phyloP scores from a whole-genome alignment of 805 yeast genomes.

The Cyberlindnera maritima region DNA sequence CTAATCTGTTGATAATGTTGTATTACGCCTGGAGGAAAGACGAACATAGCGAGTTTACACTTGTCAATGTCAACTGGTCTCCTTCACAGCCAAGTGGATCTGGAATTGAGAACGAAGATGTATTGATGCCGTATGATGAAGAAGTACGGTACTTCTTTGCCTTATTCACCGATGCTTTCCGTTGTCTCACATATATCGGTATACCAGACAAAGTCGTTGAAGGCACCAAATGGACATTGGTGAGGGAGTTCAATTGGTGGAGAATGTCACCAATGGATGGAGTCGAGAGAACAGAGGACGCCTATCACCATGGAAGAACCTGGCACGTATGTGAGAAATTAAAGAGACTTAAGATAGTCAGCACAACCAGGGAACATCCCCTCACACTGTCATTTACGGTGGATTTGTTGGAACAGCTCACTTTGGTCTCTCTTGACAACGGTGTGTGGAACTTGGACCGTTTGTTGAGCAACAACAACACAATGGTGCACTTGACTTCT shows the following conservation, averaged over 20 bases:
- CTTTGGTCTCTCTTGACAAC: background rate
- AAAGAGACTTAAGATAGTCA: background rate
- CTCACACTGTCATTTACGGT: background rate
- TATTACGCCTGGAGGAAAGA: too few species aligned
- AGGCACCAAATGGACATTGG: background rate
- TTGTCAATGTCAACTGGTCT: background rate
- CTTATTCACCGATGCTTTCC: background rate
- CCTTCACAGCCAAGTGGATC: background rate
- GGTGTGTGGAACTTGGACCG: background rate
- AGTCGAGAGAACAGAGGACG: background rate
- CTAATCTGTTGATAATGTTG: too few species aligned
- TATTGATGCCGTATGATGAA: background rate
- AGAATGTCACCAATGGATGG: conserved; percentile 1
- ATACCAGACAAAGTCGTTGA: conserved; percentile 1
- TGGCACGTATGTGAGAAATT: background rate
- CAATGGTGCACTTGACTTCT: background rate
- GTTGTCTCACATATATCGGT: background rate
- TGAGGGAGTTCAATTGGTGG: background rate
- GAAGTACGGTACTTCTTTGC: background rate
- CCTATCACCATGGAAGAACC: background rate
- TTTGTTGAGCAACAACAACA: background rate
- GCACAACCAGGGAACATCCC: background rate
- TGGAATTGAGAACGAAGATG: background rate
- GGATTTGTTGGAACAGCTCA: background rate
- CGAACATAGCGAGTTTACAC: background rate